A percentile compares a stretch with the other conserved stretches of the same genome.
These are phyloP conservation scores for Eurotiales sp. DNA, from an alignment of 2,329 filamentous ascomycete species.

Conservation along the genomic window DNA sequence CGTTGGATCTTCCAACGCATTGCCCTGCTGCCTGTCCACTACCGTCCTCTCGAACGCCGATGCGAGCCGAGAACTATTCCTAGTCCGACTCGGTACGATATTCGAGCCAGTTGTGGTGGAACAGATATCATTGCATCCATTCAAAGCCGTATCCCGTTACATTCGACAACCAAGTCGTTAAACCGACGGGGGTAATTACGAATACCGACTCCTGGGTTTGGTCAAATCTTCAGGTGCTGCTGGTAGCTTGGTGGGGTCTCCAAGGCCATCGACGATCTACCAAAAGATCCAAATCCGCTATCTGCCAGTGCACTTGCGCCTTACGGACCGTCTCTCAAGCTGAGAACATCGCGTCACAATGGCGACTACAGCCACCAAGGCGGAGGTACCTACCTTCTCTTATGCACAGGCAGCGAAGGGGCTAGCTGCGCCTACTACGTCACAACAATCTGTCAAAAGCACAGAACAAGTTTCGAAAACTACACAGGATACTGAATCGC, in stretches of 20 bases:
- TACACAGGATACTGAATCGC: slow-evolving; percentile 29
- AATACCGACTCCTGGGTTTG: background rate
- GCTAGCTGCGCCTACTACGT: slow-evolving; percentile 48
- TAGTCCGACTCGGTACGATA: slow-evolving; percentile 9
- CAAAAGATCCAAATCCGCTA: slow-evolving; percentile 8
- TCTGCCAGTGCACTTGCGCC: slow-evolving; percentile 11
- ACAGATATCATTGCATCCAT: background rate
- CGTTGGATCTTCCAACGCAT: background rate
- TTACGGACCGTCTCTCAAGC: slow-evolving; percentile 6
- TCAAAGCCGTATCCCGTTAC: background rate
- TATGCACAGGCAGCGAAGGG: slow-evolving; percentile 96
- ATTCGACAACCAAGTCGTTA: background rate
- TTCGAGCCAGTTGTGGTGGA: too few relatives aligned
- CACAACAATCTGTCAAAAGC: slow-evolving; percentile 43
- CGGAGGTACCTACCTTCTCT: slow-evolving; percentile 65
- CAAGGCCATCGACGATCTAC: slow-evolving; percentile 7
- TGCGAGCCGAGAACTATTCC: slow-evolving; percentile 7
- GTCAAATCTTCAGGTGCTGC: slow-evolving; percentile 10
- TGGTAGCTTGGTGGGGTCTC: slow-evolving; percentile 15
- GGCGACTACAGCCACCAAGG: slow-evolving; percentile 37
- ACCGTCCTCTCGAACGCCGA: slow-evolving; percentile 5
- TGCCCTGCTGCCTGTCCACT: background rate
- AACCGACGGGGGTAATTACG: background rate
- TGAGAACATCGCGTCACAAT: slow-evolving; percentile 26
- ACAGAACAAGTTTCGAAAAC: slow-evolving; percentile 28